These are phyloP conservation scores for Coemansia sp. DNA, from an alignment of 192 early-diverging fungal genomes.

Conservation along the genomic window DNA sequence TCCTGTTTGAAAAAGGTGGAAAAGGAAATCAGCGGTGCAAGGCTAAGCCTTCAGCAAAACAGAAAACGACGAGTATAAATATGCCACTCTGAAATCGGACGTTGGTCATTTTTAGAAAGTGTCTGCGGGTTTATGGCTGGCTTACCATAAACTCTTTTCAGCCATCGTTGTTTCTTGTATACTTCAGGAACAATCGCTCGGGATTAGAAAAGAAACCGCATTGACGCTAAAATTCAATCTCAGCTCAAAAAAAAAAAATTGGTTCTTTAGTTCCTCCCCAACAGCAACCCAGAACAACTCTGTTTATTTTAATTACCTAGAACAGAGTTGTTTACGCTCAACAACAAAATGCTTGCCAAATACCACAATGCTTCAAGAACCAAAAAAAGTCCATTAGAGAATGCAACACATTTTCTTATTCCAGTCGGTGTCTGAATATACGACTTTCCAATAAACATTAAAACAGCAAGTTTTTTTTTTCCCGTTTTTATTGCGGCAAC, in stretches of 20 bases:
- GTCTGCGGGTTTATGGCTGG: no score
- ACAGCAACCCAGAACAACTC: neutral
- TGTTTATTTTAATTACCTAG: neutral
- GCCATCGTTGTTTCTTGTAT: neutral
- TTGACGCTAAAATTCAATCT: neutral
- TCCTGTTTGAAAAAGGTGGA: no score
- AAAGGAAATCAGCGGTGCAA: no score
- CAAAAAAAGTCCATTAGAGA: neutral
- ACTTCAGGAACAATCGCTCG: neutral
- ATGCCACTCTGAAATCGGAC: no score
- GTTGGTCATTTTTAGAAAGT: no score
- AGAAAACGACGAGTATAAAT: no score
- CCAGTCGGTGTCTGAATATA: neutral
- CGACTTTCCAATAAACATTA: neutral
- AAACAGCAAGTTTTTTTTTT: neutral
- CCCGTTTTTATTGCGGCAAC: neutral
- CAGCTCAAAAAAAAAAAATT: neutral
- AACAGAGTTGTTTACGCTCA: neutral
- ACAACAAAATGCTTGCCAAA: neutral
- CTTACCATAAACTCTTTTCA: neutral
- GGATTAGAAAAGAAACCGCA: no score
- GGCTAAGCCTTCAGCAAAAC: no score
- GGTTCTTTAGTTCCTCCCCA: neutral
- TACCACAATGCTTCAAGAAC: neutral
- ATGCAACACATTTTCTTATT: neutral